Percentiles rank a stretch among this genome's conserved stretches.
Evolutionary conservation across 1,139 yeast genomes (phyloP).

Genomic region (Blastobotrys illinoisensis): DNA sequence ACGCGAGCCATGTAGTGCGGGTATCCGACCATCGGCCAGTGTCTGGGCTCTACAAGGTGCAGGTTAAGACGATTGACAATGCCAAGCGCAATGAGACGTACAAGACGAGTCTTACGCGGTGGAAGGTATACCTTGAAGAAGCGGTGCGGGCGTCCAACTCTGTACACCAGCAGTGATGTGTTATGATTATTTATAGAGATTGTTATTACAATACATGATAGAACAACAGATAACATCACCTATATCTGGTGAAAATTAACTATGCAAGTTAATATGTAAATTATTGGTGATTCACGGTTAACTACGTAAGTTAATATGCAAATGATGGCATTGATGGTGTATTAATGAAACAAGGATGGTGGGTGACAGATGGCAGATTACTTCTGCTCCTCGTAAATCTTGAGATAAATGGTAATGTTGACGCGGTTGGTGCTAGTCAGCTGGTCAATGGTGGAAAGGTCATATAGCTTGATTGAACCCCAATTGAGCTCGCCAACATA

Average conservation of each 20-base stretch:
- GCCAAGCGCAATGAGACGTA: constrained; percentile 45
- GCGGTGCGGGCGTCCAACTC: constrained; percentile 11
- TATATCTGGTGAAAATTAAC: too few relatives aligned
- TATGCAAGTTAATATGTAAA: too few relatives aligned
- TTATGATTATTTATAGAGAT: background rate
- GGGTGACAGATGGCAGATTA: too few relatives aligned
- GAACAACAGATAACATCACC: too few relatives aligned
- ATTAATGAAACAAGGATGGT: too few relatives aligned
- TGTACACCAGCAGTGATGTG: background rate
- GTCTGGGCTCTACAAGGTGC: constrained; percentile 63
- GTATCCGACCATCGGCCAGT: constrained; percentile 93
- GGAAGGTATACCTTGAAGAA: constrained; percentile 19
- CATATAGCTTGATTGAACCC: constrained; percentile 9
- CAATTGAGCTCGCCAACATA: constrained; percentile 9
- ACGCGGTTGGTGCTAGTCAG: constrained; percentile 1
- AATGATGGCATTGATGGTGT: too few relatives aligned
- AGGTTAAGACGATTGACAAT: constrained; percentile 61
- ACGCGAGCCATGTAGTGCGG: constrained; percentile 26
- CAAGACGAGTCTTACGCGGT: constrained; percentile 32
- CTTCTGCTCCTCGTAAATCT: constrained; percentile 10
- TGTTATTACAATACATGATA: background rate
- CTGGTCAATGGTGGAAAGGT: constrained; percentile 1
- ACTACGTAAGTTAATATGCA: too few relatives aligned
- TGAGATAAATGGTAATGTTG: constrained; percentile 6
- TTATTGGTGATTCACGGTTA: too few relatives aligned